Evolutionary conservation across 257 asterid genomes (phyloP).

Genomic region (Gardenia jasminoides): DNA sequence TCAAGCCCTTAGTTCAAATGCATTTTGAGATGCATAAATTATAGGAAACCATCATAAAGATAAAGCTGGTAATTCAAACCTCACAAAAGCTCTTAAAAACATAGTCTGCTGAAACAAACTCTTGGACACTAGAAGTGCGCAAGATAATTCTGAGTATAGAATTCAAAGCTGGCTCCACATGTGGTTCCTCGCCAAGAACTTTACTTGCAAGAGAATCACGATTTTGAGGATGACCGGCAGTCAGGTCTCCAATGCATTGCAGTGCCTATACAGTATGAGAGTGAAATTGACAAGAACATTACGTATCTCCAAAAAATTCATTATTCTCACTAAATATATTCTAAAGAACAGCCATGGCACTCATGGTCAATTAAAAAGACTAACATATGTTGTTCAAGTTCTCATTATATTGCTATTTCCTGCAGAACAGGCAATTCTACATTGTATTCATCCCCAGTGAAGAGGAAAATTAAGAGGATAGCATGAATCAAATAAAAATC

Average conservation of each 20-base stretch:
- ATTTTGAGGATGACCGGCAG: conserved; percentile 63
- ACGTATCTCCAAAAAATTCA: background rate
- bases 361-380: background rate
- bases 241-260: conserved; percentile 78
- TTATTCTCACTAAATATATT: background rate
- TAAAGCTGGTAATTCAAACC: conserved; percentile 49
- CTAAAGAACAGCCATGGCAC: background rate
- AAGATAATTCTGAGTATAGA: conserved; percentile 73
- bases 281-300: background rate
- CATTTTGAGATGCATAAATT: background rate
- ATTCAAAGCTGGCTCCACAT: conserved; percentile 78
- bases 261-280: conserved; percentile 59
- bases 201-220: conserved; percentile 76
- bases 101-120: conserved; percentile 79
- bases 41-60: conserved; percentile 13
- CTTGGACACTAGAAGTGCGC: conserved; percentile 83
- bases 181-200: conserved; percentile 87
- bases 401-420: background rate
- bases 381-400: background rate
- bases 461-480: background rate
- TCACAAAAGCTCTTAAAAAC: conserved; percentile 84
- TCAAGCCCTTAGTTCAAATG: background rate
- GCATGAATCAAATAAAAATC: background rate
- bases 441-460: background rate
- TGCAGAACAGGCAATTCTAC: background rate